Evolutionary conservation across 2,329 filamentous ascomycete species (phyloP).

Genomic region (Penicillium sp.): DNA sequence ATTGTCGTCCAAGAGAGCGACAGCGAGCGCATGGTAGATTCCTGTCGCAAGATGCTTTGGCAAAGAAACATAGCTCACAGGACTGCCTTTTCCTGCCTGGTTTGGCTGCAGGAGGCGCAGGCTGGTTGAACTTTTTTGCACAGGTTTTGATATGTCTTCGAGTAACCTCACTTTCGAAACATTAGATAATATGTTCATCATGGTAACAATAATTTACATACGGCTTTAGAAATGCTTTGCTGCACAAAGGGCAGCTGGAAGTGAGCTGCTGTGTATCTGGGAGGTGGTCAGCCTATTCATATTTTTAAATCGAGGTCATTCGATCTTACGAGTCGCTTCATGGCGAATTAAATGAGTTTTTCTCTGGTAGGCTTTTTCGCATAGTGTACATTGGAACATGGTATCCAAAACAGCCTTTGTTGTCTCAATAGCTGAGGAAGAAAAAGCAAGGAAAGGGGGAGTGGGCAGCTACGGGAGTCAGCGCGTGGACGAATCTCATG

Average conservation of each 20-base stretch:
- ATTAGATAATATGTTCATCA: background rate
- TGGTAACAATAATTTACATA: conserved; percentile 1
- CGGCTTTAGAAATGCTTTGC: conserved; percentile 31
- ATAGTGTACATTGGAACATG: conserved; percentile 31
- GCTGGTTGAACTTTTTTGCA: conserved; percentile 30
- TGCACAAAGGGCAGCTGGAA: conserved; percentile 31
- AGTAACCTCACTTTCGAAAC: conserved; percentile 25
- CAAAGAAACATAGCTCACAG: conserved; percentile 28
- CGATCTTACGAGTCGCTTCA: conserved; percentile 28
- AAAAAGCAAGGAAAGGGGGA: background rate
- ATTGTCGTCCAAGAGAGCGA: conserved; percentile 18
- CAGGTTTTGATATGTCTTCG: conserved; percentile 31
- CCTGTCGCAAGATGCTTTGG: conserved; percentile 29
- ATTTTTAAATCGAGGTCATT: background rate
- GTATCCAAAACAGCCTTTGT: background rate
- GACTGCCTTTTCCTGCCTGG: conserved; percentile 32
- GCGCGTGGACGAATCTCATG: background rate
- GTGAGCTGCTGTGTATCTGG: conserved; percentile 24
- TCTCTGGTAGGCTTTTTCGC: conserved; percentile 30
- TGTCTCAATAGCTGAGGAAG: background rate
- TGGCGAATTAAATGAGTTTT: conserved; percentile 31
- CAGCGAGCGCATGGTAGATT: conserved; percentile 28
- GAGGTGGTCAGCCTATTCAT: conserved; percentile 7
- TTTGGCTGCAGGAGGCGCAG: conserved; percentile 26
- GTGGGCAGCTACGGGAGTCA: background rate